phyloP scores from a whole-genome alignment of 192 early-diverging fungal genomes.

The Thoreauomyces humboldtii region DNA sequence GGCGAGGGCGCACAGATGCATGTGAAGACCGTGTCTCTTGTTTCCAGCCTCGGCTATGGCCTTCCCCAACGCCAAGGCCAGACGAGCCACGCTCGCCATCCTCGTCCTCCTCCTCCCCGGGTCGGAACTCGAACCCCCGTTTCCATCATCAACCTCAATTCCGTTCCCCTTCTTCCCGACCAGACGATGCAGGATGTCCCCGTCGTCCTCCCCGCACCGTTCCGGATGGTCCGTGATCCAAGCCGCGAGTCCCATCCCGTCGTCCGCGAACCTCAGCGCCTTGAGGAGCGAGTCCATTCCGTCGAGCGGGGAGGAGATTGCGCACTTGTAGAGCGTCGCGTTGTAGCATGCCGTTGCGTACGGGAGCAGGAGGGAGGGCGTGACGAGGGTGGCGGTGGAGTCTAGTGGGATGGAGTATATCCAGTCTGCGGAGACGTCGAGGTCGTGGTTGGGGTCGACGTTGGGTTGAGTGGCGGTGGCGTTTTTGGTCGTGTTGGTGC shows the following conservation, averaged over 20 bases:
- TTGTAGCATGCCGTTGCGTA: slow-evolving; percentile 11
- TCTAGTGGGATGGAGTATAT: no score
- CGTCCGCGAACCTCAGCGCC: neutral
- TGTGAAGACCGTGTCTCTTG: slow-evolving; percentile 2
- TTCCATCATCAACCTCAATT: no score
- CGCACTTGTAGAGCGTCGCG: neutral
- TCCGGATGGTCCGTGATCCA: slow-evolving; percentile 8
- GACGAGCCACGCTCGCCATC: neutral
- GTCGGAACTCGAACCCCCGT: no score
- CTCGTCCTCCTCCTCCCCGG: no score
- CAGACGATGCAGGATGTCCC: neutral
- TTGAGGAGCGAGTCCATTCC: neutral
- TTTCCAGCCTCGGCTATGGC: slow-evolving; percentile 3
- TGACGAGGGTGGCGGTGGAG: no score
- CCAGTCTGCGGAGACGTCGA: no score
- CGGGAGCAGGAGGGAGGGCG: no score
- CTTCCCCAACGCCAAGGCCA: neutral
- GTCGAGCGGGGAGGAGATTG: neutral
- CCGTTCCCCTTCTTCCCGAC: neutral
- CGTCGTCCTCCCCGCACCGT: neutral
- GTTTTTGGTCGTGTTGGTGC: no score
- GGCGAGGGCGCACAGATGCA: neutral
- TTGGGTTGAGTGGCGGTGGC: no score
- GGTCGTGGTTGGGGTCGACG: no score
- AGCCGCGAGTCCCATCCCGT: neutral